These are phyloP conservation scores for Aspergillus vadensis DNA, from an alignment of 2,329 filamentous ascomycete genomes.

Conservation along the genomic window DNA sequence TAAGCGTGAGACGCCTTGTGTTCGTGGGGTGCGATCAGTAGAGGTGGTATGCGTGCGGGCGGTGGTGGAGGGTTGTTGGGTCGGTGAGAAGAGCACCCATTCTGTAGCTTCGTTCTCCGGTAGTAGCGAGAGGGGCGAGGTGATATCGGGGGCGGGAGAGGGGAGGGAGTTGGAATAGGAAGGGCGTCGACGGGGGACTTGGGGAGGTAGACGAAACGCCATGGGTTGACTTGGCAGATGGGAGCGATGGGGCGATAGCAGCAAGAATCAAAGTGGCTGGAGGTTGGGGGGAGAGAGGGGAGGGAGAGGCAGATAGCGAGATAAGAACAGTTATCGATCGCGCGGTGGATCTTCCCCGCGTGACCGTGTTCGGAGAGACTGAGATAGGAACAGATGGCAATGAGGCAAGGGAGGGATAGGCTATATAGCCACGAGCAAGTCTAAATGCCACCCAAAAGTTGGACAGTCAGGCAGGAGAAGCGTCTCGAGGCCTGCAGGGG, in stretches of 20 bases:
- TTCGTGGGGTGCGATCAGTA: slow-evolving; percentile 65
- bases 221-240: slow-evolving; percentile 24
- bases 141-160: slow-evolving; percentile 30
- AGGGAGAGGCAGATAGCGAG: slow-evolving; percentile 1
- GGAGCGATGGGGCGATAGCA: background rate
- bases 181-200: slow-evolving; percentile 37
- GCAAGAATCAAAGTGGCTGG: slow-evolving; percentile 1
- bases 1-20: slow-evolving; percentile 69
- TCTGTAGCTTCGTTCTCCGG: slow-evolving; percentile 75
- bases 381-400: background rate
- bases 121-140: slow-evolving; percentile 37
- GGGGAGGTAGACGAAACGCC: slow-evolving; percentile 43
- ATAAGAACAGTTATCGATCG: slow-evolving; percentile 20
- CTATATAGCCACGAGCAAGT: background rate
- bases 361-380: background rate
- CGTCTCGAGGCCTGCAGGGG: background rate
- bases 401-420: background rate
- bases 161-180: slow-evolving; percentile 35
- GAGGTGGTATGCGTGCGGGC: slow-evolving; percentile 69
- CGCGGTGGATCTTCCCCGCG: slow-evolving; percentile 29
- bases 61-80: slow-evolving; percentile 65
- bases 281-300: background rate
- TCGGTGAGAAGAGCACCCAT: slow-evolving; percentile 93
- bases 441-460: background rate
- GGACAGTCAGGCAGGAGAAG: background rate